Conservation (phyloP, 306 rosid species). For the Casuarina equisetifolia region DNA sequence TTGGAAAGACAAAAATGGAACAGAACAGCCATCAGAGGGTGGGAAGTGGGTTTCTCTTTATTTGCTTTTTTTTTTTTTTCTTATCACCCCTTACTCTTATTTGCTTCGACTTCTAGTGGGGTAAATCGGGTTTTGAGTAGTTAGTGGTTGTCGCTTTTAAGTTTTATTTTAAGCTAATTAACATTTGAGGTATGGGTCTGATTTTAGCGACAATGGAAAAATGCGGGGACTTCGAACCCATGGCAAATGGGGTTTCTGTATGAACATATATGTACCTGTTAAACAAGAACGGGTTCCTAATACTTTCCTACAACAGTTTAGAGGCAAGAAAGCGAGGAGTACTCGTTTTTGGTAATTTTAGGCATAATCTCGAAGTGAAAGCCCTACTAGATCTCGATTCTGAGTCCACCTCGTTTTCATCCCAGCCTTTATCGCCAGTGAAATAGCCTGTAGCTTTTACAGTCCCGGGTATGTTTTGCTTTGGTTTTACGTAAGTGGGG, state of each 20-base stretch:
- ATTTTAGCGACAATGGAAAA: neutral
- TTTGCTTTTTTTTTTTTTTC: neutral
- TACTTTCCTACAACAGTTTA: neutral
- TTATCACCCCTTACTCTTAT: neutral
- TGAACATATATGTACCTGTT: neutral
- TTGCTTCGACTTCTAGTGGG: constrained; percentile 24
- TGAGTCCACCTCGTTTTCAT: neutral
- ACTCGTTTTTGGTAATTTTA: neutral
- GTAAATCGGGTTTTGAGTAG: neutral
- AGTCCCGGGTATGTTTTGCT: neutral
- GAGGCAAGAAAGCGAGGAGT: neutral
- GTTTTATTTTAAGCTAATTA: neutral
- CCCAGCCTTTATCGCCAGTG: neutral
- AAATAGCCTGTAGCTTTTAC: neutral
- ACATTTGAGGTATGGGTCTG: constrained; percentile 12
- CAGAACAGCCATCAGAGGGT: constrained; percentile 20
- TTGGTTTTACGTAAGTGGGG: neutral
- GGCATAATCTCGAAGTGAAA: neutral
- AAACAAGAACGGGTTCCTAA: too few relatives aligned
- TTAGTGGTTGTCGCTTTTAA: constrained; percentile 16
- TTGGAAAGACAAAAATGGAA: neutral
- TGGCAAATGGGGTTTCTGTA: constrained; percentile 17
- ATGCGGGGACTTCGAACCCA: constrained; percentile 17
- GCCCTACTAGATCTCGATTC: neutral
- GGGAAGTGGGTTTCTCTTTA: constrained; percentile 15